Evolutionary conservation across 2,329 filamentous ascomycete species (phyloP).

Genomic region (Metarhizium album): DNA sequence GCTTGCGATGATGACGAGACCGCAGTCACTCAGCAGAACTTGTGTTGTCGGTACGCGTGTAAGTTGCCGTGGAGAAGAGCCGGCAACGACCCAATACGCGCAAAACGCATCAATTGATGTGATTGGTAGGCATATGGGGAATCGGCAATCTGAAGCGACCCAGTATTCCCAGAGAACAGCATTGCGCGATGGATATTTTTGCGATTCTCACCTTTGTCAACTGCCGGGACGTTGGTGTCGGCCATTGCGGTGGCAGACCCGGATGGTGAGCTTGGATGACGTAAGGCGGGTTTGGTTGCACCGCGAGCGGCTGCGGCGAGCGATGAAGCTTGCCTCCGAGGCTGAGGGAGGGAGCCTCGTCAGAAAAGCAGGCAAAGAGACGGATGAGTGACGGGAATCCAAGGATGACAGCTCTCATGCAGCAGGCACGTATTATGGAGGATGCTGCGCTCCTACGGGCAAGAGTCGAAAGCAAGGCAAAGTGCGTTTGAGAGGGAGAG

Average conservation of each 20-base stretch:
- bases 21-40: neutral
- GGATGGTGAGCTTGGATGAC: constrained; percentile 8
- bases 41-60: too few relatives aligned
- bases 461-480: neutral
- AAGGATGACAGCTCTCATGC: neutral
- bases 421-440: neutral
- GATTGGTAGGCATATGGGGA: neutral
- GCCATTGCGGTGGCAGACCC: constrained; percentile 18
- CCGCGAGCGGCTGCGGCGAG: neutral
- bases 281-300: constrained; percentile 5
- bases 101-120: neutral
- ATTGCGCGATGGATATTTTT: neutral
- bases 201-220: constrained; percentile 24
- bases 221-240: constrained; percentile 22
- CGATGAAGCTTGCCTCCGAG: neutral
- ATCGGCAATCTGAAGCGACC: neutral
- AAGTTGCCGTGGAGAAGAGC: neutral
- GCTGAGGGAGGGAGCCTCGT: neutral
- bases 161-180: neutral
- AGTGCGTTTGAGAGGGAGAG: neutral
- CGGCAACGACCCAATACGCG: neutral
- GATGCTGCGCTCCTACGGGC: neutral
- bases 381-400: neutral
- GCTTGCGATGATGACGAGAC: neutral
- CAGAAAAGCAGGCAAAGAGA: neutral